Evolutionary conservation across 805 yeast genomes (phyloP), one percentile per base, ranked within the genome.

Genomic region (Kuraishia molischiana): DNA sequence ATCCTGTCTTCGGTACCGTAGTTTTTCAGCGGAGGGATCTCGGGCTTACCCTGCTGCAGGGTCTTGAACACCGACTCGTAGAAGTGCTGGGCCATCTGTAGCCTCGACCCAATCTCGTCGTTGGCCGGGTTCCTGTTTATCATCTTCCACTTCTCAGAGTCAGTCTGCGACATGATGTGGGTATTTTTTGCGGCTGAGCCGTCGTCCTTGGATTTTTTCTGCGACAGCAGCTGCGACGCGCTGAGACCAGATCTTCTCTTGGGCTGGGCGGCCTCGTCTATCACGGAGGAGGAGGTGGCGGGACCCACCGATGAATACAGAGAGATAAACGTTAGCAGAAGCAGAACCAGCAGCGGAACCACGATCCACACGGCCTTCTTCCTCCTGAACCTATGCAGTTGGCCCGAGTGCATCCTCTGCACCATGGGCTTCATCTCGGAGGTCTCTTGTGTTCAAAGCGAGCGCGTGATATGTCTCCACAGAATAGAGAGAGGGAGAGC

Each of bases 1-100:
- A 74, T 71, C 41, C 77, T 54, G 9, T 70, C 63, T 2, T 62
- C 59, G 9, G 68, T 56, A 21, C 57, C 58, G 50, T 75, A 77
- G 5, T 55, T 56, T 20, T 59, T 59, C 34, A 79, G 54, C 19
- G 59, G 55, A 1, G 54, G 50, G 3, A 72, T 56, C 4, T 54
- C 45, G 1, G 85, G 85, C 44, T 57, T 60, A 10, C 69, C 68
- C 14, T 58, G 34, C 3, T 35, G 11, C 6, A 51, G 31, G 3
- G 62, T 54, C 4, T 61, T 52, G 44, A 75, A 70, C 8, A 75
- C 61, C 1, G 48, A 40, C 19, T 59, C 53, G 47, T 66, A 74
- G 42, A 67, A 68, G 17, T 56, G 50, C 44, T 69, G 69, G 4
- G 68, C 68, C 21, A 51, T 38, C 21, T 52, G 51, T 35, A 65